Evolutionary conservation across 768 basidiomycete species (phyloP).

Genomic region (Lentinula guzmanii): DNA sequence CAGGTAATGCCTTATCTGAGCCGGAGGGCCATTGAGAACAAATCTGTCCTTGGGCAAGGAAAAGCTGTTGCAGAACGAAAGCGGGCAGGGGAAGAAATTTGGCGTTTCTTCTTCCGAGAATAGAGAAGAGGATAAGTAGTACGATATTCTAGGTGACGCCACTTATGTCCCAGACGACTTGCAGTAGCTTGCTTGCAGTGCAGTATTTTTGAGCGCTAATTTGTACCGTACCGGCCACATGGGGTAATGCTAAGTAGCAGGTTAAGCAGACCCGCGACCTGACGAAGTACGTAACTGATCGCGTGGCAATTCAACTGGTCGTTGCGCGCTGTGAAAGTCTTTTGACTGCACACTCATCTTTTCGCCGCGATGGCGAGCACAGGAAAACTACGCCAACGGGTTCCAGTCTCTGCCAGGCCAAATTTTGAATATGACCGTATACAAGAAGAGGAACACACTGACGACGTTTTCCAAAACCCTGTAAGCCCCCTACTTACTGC

Average conservation of each 20-base stretch:
- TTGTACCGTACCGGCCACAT: no score
- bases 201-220: no score
- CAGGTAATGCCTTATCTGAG: conserved; percentile 83
- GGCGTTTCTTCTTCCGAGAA: conserved; percentile 12
- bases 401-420: conserved; percentile 3
- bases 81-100: conserved; percentile 49
- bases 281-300: neutral
- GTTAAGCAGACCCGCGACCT: neutral
- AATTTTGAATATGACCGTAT: conserved; percentile 24
- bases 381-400: conserved; percentile 13
- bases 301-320: neutral
- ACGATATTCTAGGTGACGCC: no score
- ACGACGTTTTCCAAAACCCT: conserved; percentile 41
- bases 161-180: no score
- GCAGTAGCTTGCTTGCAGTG: no score
- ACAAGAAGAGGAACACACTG: conserved; percentile 49
- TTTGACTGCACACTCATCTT: neutral
- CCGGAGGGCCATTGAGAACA: conserved; percentile 90
- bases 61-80: conserved; percentile 58
- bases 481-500: conserved; percentile 25
- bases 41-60: conserved; percentile 75
- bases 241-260: no score
- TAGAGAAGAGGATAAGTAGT: no score
- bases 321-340: neutral
- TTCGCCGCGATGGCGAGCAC: conserved; percentile 4